Evolutionary conservation across 192 early-diverging fungal species (phyloP).

Genomic region (Podila epigama): DNA sequence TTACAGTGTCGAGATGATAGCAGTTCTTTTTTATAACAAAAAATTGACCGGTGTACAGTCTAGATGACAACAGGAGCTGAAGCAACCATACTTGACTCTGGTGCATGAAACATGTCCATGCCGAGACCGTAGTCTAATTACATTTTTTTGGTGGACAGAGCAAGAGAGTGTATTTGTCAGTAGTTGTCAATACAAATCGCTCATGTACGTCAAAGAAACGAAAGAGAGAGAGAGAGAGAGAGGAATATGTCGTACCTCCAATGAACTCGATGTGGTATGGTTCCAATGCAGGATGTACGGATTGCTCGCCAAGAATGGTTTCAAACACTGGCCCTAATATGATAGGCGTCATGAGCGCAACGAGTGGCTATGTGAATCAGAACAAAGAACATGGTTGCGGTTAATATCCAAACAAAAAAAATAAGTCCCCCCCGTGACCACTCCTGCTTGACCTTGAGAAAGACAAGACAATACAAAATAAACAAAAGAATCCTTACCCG

Average conservation of each 20-base stretch:
- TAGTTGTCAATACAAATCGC: background rate
- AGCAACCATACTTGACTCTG: background rate
- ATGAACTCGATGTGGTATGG: slow-evolving; percentile 42
- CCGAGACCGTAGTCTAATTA: slow-evolving; percentile 29
- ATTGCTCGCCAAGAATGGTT: slow-evolving; percentile 27
- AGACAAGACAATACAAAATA: background rate
- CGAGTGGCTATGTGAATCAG: slow-evolving; percentile 1
- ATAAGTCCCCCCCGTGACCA: too few species aligned
- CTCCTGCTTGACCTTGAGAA: too few species aligned
- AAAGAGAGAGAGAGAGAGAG: background rate
- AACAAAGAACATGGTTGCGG: background rate
- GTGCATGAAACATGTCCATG: slow-evolving; percentile 45
- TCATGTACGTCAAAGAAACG: too few species aligned
- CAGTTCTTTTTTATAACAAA: too few species aligned
- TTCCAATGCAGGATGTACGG: slow-evolving; percentile 33
- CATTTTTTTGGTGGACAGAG: background rate
- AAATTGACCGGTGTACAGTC: background rate
- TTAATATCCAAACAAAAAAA: background rate
- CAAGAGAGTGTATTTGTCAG: background rate
- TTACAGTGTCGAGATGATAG: too few species aligned
- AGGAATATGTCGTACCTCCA: slow-evolving; percentile 10
- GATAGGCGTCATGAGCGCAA: slow-evolving; percentile 17
- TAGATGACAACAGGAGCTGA: background rate
- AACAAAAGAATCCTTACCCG: slow-evolving; percentile 12
- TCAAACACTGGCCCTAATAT: slow-evolving; percentile 50